Base-by-base conservation (phyloP, 1,284 basidiomycete species). In the Fomitiporia mediterranea region DNA sequence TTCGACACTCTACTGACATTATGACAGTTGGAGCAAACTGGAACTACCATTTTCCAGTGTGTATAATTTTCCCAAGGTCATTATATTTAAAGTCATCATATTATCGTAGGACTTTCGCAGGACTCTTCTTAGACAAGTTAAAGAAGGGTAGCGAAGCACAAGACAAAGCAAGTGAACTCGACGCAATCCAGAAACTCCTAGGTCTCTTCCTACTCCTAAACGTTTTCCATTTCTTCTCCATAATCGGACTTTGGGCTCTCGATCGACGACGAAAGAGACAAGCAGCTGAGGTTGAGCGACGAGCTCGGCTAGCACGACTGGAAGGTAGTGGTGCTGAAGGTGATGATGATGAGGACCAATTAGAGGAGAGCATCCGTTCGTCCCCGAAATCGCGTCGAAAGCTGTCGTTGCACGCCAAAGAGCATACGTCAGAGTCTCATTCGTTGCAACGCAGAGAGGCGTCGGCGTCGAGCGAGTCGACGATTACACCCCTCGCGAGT, bases 1-100 rank as follows among this genome's bases (percentile, higher is more conserved):
- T 44, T 51, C 6, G n/a, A 27, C 35, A 35, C 38, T 6, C 32
- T 37, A 17, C 28, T 11, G 51, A 23, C 40, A 27, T 34, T 57
- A 21, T 53, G 35, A 23, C 57, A 89, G 86, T 72, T 91, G 58
- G 89, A 91, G 64, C 81, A 87, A 67, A 81, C 82, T 1, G 86
- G 86, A 0, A 80, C 83, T 3, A 84, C 83, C 0, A 78, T 88
- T 53, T 81, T 83, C 57, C 86, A 90, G 63, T 53, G 34, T 30
- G 52, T 28, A 9, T 15, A 13, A 2, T 19, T 27, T 30, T 46
- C 21, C 88, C 85, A 0, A 66, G n/a, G n/a, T n/a, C n/a, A n/a
- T 89, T 5, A 77, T 85, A 7, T 86, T 87, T 30, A 70, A 89
- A 13, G 72, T 77, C 44, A 74, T 88, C n/a, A 84, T 85, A 57